These are phyloP conservation scores for Colletotrichum paranaense DNA, from an alignment of 2,329 filamentous ascomycete genomes.

Conservation along the genomic window DNA sequence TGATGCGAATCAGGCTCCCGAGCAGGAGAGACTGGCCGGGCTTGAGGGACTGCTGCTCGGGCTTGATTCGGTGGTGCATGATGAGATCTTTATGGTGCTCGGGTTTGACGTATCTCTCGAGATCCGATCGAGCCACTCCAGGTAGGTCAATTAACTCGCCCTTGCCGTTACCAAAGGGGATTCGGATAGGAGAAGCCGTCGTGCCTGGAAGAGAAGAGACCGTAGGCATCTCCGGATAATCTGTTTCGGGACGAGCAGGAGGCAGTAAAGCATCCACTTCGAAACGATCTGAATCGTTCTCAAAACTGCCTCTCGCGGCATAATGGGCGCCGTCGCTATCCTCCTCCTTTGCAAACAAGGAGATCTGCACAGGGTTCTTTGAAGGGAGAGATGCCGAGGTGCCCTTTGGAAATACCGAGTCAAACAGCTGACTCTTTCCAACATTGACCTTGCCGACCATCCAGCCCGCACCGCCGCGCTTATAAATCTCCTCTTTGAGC, in stretches of 20 bases:
- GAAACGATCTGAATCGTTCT: constrained; percentile 41
- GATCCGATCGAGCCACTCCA: constrained; percentile 79
- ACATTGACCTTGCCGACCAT: constrained; percentile 99
- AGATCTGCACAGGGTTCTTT: constrained; percentile 22
- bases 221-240: constrained; percentile 86
- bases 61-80: constrained; percentile 81
- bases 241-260: constrained; percentile 76
- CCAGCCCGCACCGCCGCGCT: constrained; percentile 88
- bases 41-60: constrained; percentile 79
- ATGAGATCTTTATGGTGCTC: constrained; percentile 75
- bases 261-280: constrained; percentile 75
- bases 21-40: constrained; percentile 84
- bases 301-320: constrained; percentile 11
- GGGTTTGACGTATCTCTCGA: constrained; percentile 77
- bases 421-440: constrained; percentile 93
- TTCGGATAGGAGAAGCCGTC: constrained; percentile 92
- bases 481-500: constrained; percentile 87
- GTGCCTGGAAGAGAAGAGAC: constrained; percentile 91
- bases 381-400: constrained; percentile 28
- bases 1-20: constrained; percentile 89
- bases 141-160: constrained; percentile 96
- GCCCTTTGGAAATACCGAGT: constrained; percentile 86
- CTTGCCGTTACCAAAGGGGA: constrained; percentile 86
- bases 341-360: constrained; percentile 34
- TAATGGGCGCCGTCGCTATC: constrained; percentile 18